phyloP scores from a whole-genome alignment of 352 stramenopile genomes.

The Phytopythium delawarense region DNA sequence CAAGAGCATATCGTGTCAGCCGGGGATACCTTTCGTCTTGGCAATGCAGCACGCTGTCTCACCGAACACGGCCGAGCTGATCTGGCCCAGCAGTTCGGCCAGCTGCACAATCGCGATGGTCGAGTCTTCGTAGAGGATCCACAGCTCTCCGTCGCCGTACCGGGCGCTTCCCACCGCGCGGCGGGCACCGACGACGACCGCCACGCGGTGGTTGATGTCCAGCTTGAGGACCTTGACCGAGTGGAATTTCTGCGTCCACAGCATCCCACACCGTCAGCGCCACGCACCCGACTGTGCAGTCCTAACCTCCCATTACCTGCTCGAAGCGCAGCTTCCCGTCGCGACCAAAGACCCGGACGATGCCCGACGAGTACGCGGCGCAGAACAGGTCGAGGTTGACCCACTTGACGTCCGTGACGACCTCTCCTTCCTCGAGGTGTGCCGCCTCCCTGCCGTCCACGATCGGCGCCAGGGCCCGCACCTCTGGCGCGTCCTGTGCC shows the following conservation, averaged over 20 bases:
- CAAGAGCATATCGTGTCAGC: not conserved
- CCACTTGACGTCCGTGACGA: slow-evolving; percentile 65
- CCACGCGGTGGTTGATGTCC: slow-evolving; percentile 39
- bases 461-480: slow-evolving; percentile 12
- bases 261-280: not conserved
- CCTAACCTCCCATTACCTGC: slow-evolving; percentile 21
- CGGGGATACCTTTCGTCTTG: not conserved
- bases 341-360: slow-evolving; percentile 56
- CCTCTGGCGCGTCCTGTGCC: slow-evolving; percentile 4
- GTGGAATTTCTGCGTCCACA: slow-evolving; percentile 38
- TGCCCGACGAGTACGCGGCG: slow-evolving; percentile 49
- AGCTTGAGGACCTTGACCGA: slow-evolving; percentile 36
- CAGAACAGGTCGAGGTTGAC: slow-evolving; percentile 50
- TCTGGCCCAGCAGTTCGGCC: slow-evolving; percentile 47
- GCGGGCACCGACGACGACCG: slow-evolving; percentile 24
- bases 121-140: slow-evolving; percentile 71
- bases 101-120: slow-evolving; percentile 79
- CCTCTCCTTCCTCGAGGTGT: slow-evolving; percentile 38
- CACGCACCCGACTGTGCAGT: not conserved
- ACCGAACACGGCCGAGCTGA: slow-evolving; percentile 55
- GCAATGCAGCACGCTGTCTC: not conserved
- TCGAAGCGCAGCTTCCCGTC: slow-evolving; percentile 51
- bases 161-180: slow-evolving; percentile 19
- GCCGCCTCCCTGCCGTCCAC: slow-evolving; percentile 17
- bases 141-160: slow-evolving; percentile 49